Conservation (phyloP, 768 basidiomycete species). For the Podaxis sp. region DNA sequence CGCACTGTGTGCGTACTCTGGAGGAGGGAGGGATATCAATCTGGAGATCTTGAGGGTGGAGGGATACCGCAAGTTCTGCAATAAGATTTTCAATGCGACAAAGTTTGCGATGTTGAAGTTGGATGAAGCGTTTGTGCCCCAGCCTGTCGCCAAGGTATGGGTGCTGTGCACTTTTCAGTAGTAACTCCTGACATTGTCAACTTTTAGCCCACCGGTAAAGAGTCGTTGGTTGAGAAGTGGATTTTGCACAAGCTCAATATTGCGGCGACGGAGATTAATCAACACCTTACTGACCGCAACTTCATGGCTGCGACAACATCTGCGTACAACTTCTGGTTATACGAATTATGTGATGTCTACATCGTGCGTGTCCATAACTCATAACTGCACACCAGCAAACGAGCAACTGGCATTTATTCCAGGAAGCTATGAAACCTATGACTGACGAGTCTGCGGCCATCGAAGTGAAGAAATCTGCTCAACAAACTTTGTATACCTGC, state of each 20-base stretch:
- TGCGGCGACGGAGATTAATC: conserved; percentile 76
- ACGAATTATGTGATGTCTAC: conserved; percentile 99
- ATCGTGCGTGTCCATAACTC: conserved; percentile 55
- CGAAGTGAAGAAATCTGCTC: conserved; percentile 73
- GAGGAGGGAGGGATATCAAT: conserved; percentile 95
- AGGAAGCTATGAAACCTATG: conserved; percentile 99
- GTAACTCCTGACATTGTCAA: conserved; percentile 12
- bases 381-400: not conserved
- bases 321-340: conserved; percentile 94
- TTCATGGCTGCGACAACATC: conserved; percentile 90
- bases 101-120: conserved; percentile 99
- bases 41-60: conserved; percentile 94
- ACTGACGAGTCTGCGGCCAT: conserved; percentile 73
- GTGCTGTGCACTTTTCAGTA: not conserved
- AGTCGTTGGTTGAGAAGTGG: conserved; percentile 93
- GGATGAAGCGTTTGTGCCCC: conserved; percentile 79
- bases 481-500: conserved; percentile 94
- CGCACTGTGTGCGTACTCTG: conserved; percentile 91
- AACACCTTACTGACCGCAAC: conserved; percentile 72
- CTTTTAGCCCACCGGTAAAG: conserved; percentile 77
- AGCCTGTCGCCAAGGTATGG: conserved; percentile 60
- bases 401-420: conserved; percentile 14
- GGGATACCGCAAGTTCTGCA: conserved; percentile 99
- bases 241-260: conserved; percentile 91
- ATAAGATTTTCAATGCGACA: conserved; percentile 99